Evolutionary conservation across 1,284 basidiomycete genomes (phyloP).

Genomic region (Phellinidium pouzarii): DNA sequence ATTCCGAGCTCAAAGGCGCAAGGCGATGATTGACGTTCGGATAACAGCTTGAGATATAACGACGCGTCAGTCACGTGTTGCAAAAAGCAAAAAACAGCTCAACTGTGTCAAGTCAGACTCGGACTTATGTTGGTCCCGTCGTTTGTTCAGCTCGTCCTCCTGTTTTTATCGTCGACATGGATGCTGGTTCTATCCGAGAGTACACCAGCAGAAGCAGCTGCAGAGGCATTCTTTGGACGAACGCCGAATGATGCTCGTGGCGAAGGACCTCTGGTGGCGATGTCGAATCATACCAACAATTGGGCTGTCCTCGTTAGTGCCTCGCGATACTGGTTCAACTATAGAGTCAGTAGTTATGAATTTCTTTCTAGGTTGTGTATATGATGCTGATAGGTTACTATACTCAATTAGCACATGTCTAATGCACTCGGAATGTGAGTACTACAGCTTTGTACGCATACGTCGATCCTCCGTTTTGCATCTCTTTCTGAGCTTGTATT

Average conservation of each 20-base stretch:
- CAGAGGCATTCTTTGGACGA: constrained; percentile 1
- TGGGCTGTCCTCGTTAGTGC: constrained; percentile 97
- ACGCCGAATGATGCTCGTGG: not conserved
- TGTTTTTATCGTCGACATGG: not conserved
- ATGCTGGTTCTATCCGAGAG: not conserved
- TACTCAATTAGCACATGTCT: constrained; percentile 79
- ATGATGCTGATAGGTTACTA: constrained; percentile 4
- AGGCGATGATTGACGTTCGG: no score
- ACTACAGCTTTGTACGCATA: not conserved
- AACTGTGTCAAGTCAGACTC: not conserved
- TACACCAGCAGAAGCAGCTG: not conserved
- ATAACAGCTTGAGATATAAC: no score
- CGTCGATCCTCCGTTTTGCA: not conserved
- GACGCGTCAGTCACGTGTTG: no score
- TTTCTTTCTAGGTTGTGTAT: not conserved
- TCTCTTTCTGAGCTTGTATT: no score
- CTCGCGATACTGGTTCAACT: constrained; percentile 98
- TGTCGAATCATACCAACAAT: constrained; percentile 82
- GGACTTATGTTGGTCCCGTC: not conserved
- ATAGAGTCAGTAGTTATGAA: constrained; percentile 59
- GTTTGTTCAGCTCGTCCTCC: not conserved
- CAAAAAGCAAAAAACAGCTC: not conserved
- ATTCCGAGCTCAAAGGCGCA: no score
- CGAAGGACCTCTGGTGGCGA: not conserved
- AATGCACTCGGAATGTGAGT: constrained; percentile 92